phyloP scores from a whole-genome alignment of 305 asterid species.

The Fraxinus velutina region DNA sequence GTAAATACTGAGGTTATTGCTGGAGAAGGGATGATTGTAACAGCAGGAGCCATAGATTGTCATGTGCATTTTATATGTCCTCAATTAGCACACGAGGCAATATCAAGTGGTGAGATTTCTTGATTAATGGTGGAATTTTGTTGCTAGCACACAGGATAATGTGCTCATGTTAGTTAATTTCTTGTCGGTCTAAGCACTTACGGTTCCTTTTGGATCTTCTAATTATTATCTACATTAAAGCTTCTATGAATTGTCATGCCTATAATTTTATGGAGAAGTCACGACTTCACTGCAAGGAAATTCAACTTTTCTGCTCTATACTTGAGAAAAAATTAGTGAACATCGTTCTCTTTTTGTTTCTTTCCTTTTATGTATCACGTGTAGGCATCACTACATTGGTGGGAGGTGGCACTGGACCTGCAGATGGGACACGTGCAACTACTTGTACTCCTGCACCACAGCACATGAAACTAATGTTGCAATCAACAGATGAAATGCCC shows the following conservation, averaged over 20 bases:
- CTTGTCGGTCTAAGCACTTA: conserved; percentile 1
- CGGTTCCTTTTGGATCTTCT: background rate
- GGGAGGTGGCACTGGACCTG: conserved; percentile 98
- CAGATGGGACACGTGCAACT: conserved; percentile 91
- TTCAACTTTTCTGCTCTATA: background rate
- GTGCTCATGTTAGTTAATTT: background rate
- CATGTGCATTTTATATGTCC: conserved; percentile 98
- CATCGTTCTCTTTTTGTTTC: background rate
- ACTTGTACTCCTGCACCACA: conserved; percentile 88
- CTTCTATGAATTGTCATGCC: background rate
- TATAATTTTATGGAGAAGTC: background rate
- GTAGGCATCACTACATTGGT: conserved; percentile 81
- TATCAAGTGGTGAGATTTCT: conserved; percentile 79
- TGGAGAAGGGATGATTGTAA: conserved; percentile 90
- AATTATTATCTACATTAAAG: background rate
- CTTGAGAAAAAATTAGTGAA: background rate
- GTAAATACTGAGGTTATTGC: conserved; percentile 86
- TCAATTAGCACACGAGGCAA: conserved; percentile 78
- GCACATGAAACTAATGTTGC: conserved; percentile 90
- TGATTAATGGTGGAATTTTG: conserved; percentile 3
- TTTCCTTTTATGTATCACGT: background rate
- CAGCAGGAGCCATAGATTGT: conserved; percentile 95
- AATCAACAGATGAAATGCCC: conserved; percentile 81
- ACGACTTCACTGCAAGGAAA: background rate
- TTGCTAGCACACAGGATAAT: background rate